These are phyloP conservation scores for Cryphonectria parasitica DNA, from an alignment of 2,329 filamentous ascomycete genomes.

Conservation along the genomic window DNA sequence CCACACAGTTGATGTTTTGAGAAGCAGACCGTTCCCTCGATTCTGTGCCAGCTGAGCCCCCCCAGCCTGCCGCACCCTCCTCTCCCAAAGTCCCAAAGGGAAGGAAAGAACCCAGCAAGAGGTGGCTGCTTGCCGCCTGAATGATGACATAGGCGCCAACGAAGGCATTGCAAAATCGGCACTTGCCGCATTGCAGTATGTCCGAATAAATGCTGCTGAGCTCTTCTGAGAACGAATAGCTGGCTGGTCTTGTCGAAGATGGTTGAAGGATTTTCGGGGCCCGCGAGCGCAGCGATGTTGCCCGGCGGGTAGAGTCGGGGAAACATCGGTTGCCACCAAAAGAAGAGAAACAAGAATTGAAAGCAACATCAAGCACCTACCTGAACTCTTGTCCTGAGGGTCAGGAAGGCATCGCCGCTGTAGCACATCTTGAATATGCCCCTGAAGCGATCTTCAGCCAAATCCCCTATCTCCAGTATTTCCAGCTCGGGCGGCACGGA, in stretches of 20 bases:
- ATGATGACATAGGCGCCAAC: slow-evolving; percentile 2
- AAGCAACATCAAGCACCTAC: slow-evolving; percentile 50
- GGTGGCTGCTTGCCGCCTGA: not conserved
- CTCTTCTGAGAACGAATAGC: slow-evolving; percentile 5
- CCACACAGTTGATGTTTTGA: not conserved
- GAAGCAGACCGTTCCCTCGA: slow-evolving; percentile 5
- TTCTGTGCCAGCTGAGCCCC: not conserved
- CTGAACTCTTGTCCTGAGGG: slow-evolving; percentile 93
- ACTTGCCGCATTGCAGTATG: slow-evolving; percentile 21
- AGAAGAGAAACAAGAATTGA: slow-evolving; percentile 26
- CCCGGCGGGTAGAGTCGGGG: not conserved
- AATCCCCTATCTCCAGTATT: slow-evolving; percentile 95
- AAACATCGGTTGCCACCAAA: not conserved
- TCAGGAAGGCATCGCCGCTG: slow-evolving; percentile 91
- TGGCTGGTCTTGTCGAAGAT: slow-evolving; percentile 7
- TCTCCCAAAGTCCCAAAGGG: not conserved
- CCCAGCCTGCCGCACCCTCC: not conserved
- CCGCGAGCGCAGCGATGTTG: not conserved
- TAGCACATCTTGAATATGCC: slow-evolving; percentile 99
- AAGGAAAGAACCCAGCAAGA: not conserved
- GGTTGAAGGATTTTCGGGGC: not conserved
- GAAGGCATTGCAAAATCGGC: slow-evolving; percentile 21
- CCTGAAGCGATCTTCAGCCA: slow-evolving; percentile 94
- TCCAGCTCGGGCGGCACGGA: slow-evolving; percentile 93
- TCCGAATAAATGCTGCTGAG: slow-evolving; percentile 4